Percentiles rank a stretch among this genome's conserved stretches.
Evolutionary conservation across 305 asterid genomes (phyloP).

Genomic region (Fraxinus platypoda): DNA sequence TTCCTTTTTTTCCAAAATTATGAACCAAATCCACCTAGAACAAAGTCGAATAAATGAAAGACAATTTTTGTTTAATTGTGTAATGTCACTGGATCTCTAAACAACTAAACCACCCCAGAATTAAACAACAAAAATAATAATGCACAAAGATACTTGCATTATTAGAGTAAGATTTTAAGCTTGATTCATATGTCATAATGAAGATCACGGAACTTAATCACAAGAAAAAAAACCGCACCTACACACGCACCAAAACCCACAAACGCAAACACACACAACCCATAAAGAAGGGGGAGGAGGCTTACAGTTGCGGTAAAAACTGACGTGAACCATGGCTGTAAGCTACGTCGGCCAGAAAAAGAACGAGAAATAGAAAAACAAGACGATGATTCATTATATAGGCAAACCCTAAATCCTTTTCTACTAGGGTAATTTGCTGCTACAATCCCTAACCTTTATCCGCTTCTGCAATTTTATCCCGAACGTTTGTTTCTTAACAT

Average conservation of each 20-base stretch:
- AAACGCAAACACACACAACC: not conserved
- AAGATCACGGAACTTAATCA: not conserved
- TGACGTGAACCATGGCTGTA: slow-evolving; percentile 37
- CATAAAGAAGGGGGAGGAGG: not conserved
- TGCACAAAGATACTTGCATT: not conserved
- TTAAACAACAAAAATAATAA: not conserved
- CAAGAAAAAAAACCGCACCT: not conserved
- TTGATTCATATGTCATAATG: not conserved
- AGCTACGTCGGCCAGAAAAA: slow-evolving; percentile 25
- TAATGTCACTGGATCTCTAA: not conserved
- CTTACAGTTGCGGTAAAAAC: slow-evolving; percentile 42
- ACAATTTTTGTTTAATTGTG: not conserved
- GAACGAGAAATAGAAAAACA: not conserved
- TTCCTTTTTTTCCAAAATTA: too few relatives aligned
- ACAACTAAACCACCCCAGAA: slow-evolving; percentile 6
- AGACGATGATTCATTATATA: not conserved
- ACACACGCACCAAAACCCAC: not conserved
- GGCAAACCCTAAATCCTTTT: slow-evolving; percentile 27
- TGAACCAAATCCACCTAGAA: not conserved
- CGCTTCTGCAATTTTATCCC: too few relatives aligned
- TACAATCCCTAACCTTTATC: too few relatives aligned
- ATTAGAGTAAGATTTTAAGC: not conserved
- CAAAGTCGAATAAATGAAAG: not conserved
- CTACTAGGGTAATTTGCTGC: too few relatives aligned
- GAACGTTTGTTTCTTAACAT: too few relatives aligned